Evolutionary conservation across 306 rosid genomes (phyloP).

Genomic region (Echinosophora koreensis): DNA sequence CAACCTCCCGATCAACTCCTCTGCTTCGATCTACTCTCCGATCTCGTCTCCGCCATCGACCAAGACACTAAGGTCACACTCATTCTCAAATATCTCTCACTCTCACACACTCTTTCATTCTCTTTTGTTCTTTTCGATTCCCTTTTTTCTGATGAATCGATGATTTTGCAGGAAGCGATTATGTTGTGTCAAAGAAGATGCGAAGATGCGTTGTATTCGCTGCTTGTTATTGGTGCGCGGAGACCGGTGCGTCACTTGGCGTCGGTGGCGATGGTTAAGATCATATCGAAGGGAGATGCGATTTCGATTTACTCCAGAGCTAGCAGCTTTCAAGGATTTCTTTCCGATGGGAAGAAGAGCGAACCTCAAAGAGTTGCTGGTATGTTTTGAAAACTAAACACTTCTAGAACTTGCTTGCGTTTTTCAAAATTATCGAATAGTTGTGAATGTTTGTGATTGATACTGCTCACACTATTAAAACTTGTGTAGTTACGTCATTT

Average conservation of each 20-base stretch:
- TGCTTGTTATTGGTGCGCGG: constrained; percentile 90
- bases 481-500: too few species aligned
- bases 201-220: constrained; percentile 86
- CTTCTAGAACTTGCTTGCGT: constrained; percentile 34
- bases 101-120: not conserved
- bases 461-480: too few species aligned
- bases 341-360: constrained; percentile 83
- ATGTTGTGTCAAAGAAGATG: constrained; percentile 96
- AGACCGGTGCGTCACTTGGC: constrained; percentile 97
- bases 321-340: constrained; percentile 98
- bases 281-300: constrained; percentile 86
- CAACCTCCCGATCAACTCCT: constrained; percentile 91
- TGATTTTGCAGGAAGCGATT: constrained; percentile 76
- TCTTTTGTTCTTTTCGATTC: not conserved
- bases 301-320: constrained; percentile 94
- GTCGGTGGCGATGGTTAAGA: constrained; percentile 86
- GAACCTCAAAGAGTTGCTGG: constrained; percentile 93
- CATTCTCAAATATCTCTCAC: not conserved
- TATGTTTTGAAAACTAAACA: constrained; percentile 48
- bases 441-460: constrained; percentile 35
- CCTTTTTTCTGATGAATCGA: not conserved
- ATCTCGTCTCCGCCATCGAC: constrained; percentile 92
- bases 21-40: constrained; percentile 98
- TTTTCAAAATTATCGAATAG: constrained; percentile 24
- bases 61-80: constrained; percentile 79